Evolutionary conservation across 495 filamentous ascomycete species (phyloP).

Genomic region (Xylaria intraflava): DNA sequence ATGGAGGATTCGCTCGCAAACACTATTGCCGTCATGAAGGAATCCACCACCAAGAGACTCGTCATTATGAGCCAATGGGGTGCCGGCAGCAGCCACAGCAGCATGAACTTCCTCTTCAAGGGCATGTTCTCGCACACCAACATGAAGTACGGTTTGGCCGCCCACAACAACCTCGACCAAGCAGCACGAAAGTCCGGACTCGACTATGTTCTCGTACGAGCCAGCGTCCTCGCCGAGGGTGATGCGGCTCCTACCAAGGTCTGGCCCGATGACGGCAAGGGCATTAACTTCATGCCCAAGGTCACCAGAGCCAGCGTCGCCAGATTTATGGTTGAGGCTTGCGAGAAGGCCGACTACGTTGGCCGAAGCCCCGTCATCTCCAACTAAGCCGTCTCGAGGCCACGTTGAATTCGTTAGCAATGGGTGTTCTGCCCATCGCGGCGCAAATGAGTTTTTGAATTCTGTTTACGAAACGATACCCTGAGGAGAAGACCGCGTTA

Average conservation of each 20-base stretch:
- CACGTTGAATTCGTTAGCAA: background rate
- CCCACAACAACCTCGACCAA: conserved; percentile 10
- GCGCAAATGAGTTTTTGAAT: background rate
- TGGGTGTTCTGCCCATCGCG: background rate
- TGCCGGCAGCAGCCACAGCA: conserved; percentile 18
- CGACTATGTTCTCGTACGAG: conserved; percentile 9
- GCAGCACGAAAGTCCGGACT: conserved; percentile 8
- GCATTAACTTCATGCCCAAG: conserved; percentile 3
- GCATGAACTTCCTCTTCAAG: conserved; percentile 9
- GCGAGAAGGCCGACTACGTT: conserved; percentile 29
- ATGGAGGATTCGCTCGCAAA: conserved; percentile 29
- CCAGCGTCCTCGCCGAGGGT: conserved; percentile 11
- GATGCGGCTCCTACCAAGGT: conserved; percentile 5
- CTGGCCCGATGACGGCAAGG: conserved; percentile 12
- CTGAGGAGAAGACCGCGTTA: background rate
- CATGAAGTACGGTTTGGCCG: conserved; percentile 5
- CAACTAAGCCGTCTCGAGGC: conserved; percentile 19
- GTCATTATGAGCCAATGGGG: conserved; percentile 37
- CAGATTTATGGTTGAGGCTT: conserved; percentile 37
- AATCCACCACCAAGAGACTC: conserved; percentile 28
- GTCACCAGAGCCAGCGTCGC: conserved; percentile 39
- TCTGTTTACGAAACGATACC: background rate
- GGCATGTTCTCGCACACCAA: conserved; percentile 6
- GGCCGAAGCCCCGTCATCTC: conserved; percentile 34
- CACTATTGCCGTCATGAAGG: conserved; percentile 31